Percentiles rank a stretch among this genome's conserved stretches.
Conservation (phyloP, 139 green algal genomes). For the Eudorina sp. region DNA sequence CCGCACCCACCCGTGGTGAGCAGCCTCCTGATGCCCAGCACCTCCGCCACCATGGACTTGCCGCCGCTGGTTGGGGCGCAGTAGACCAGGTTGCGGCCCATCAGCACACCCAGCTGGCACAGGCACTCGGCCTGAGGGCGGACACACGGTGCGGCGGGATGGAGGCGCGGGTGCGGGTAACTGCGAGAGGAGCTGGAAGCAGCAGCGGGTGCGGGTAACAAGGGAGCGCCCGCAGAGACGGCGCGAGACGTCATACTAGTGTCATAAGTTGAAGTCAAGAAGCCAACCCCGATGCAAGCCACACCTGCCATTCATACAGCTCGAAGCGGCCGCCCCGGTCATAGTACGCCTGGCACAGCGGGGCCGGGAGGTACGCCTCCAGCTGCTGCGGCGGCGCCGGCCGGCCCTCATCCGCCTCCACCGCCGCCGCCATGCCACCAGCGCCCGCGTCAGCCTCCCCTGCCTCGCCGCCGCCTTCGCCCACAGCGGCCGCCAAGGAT, state of each 20-base stretch:
- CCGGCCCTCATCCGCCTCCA: background rate
- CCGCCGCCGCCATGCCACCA: background rate
- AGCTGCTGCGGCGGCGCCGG: constrained; percentile 9
- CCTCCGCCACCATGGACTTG: constrained; percentile 84
- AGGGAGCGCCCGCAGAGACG: no score
- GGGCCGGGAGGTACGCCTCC: constrained; percentile 64
- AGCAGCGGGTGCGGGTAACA: no score
- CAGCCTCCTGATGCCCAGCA: constrained; percentile 76
- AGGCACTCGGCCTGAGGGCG: constrained; percentile 73
- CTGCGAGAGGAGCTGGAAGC: no score
- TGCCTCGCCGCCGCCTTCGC: background rate
- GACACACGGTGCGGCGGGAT: no score
- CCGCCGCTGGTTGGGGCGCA: constrained; percentile 85
- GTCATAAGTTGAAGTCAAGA: no score
- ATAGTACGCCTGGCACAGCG: constrained; percentile 59
- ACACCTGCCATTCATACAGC: constrained; percentile 87
- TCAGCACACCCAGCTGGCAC: constrained; percentile 72
- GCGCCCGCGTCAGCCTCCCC: background rate
- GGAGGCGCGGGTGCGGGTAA: no score
- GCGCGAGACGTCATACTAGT: no score
- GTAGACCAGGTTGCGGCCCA: constrained; percentile 87
- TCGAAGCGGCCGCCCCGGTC: constrained; percentile 58
- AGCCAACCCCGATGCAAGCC: background rate
- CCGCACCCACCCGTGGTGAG: constrained; percentile 51
- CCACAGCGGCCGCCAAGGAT: background rate